These are phyloP conservation scores for Lepraria neglecta DNA, from an alignment of 495 filamentous ascomycete species.

Conservation along the genomic window DNA sequence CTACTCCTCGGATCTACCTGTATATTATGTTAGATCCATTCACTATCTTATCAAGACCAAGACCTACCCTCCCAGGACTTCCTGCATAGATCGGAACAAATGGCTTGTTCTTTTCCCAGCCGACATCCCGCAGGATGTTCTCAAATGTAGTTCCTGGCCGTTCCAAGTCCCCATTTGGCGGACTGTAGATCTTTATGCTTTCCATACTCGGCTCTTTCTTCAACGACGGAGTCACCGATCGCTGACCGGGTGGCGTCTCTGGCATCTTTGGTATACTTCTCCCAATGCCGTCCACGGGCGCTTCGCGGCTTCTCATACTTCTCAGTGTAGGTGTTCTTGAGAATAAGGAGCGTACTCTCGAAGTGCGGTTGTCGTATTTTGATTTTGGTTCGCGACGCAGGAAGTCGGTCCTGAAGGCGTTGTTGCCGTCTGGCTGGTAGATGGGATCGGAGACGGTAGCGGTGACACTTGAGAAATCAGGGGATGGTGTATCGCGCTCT, in stretches of 20 bases:
- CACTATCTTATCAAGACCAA: not conserved
- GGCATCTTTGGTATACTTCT: slow-evolving; percentile 29
- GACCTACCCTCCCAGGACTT: slow-evolving; percentile 22
- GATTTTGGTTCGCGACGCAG: slow-evolving; percentile 34
- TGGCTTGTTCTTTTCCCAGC: slow-evolving; percentile 41
- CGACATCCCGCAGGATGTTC: slow-evolving; percentile 56
- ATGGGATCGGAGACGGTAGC: slow-evolving; percentile 53
- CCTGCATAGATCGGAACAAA: slow-evolving; percentile 24
- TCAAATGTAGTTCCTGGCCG: slow-evolving; percentile 49
- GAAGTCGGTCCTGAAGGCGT: slow-evolving; percentile 52
- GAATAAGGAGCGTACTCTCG: slow-evolving; percentile 28
- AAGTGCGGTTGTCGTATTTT: slow-evolving; percentile 13
- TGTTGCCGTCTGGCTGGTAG: slow-evolving; percentile 36
- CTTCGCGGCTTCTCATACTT: slow-evolving; percentile 15
- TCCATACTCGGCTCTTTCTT: slow-evolving; percentile 51
- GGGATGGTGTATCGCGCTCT: slow-evolving; percentile 21
- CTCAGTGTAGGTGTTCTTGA: slow-evolving; percentile 23
- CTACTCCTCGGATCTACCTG: slow-evolving; percentile 24
- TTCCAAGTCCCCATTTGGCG: slow-evolving; percentile 43
- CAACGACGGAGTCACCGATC: slow-evolving; percentile 13
- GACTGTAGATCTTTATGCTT: slow-evolving; percentile 66
- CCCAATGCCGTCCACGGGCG: slow-evolving; percentile 18
- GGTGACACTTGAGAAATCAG: slow-evolving; percentile 37
- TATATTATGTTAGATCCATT: slow-evolving; percentile 6
- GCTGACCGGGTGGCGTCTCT: slow-evolving; percentile 29